A percentile compares a stretch with the other conserved stretches of the same genome.
Conservation (phyloP, 2,329 filamentous ascomycete genomes). For the Pseudogymnoascus pannorum region DNA sequence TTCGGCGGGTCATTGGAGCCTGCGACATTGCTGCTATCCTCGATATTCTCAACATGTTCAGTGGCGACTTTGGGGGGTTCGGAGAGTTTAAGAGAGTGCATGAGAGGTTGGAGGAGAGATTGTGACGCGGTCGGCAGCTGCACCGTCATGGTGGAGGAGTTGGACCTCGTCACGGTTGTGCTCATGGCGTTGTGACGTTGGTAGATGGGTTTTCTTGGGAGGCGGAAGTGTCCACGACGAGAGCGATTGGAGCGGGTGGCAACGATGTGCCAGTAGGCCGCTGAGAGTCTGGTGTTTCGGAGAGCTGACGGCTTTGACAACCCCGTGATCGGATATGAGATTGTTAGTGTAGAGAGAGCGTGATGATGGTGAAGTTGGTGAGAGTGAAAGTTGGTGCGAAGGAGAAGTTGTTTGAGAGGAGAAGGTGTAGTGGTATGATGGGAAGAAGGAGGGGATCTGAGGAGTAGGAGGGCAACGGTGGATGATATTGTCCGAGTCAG, state of each 20-base stretch:
- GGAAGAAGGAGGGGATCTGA: not conserved
- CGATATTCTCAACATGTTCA: not conserved
- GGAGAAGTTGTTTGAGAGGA: not conserved
- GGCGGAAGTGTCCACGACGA: not conserved
- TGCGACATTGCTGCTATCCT: not conserved
- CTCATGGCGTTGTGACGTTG: not conserved
- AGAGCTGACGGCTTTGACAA: not conserved
- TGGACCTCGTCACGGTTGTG: conserved; percentile 1
- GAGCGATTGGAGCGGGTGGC: not conserved
- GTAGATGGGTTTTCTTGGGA: not conserved
- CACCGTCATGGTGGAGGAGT: conserved; percentile 1
- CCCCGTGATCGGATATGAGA: not conserved
- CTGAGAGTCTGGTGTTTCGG: not conserved
- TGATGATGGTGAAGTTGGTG: not conserved
- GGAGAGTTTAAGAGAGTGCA: not conserved
- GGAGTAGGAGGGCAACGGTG: not conserved
- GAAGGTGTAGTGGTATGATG: not conserved
- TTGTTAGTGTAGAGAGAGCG: not conserved
- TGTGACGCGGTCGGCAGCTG: not conserved
- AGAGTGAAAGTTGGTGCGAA: not conserved
- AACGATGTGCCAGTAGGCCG: not conserved
- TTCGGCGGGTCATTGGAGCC: conserved; percentile 9
- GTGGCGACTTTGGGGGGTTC: not conserved
- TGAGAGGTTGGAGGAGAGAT: not conserved
- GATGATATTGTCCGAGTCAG: conserved; percentile 1